Base-by-base conservation (phyloP, 202 grass and related monocot genomes). In the Bolboschoenoplectus hybrid region DNA sequence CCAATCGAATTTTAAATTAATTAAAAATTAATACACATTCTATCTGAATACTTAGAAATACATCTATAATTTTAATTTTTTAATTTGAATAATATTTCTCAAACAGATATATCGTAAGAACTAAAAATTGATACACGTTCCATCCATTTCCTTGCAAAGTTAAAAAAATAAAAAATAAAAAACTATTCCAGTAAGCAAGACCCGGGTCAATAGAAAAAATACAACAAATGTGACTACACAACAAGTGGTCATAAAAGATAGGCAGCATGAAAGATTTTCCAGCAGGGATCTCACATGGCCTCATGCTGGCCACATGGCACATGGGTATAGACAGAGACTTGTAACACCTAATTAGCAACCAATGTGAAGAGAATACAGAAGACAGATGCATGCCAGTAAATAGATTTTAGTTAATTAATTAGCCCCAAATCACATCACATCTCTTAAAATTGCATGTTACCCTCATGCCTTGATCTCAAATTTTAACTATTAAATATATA, bases 281-380 rank as follows among this genome's bases (percentile, higher is more conserved):
- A 84, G 80, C 80, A 64, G 57, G 81, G 63, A 40, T 84, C 56
- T 84, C 86, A 84, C 86, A 88, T 84, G 86, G 56, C 66, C 14
- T 84, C 32, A 55, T 84, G 81, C 45, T 66, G 39, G 45, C 52
- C 34, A 87, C 78, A 52, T 68, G 64, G 67, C 81, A 88, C 86
- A 67, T 68, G 85, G 60, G 61, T 56, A 56, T 9, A 88, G 80
- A 87, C 52, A 83, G 53, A 62, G 86, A 67, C 86, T 78, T 75
- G 7, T 84, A 70, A 34, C 20, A 67, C 63, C 45, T 20, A 83
- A 58, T 56, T 56, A 67, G 85, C 85, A 67, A 57, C 47, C 9
- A 79, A 80, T 80, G 46, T 55, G 73, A 77, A 79, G 52, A 26
- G 26, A 26, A 26, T 26, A 26, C 26, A 26, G 26, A 26, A 26